A percentile compares a stretch with the other conserved stretches of the same genome.
Evolutionary conservation across 257 asterid species (phyloP).

Genomic region (Gentiana straminea): DNA sequence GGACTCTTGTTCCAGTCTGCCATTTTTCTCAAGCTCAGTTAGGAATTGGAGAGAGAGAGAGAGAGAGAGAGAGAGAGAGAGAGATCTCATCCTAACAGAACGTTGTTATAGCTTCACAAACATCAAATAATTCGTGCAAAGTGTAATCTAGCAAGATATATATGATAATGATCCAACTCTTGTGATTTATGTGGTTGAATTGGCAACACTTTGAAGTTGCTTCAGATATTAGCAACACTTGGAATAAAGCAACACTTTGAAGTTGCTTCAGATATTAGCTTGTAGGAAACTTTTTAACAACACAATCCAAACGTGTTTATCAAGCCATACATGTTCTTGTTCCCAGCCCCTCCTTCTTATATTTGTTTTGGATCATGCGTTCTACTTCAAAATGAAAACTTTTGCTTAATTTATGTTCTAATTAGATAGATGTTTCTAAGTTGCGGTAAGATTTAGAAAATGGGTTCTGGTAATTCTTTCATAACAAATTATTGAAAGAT

Average conservation of each 20-base stretch:
- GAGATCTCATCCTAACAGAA: no score
- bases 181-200: no score
- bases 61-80: no score
- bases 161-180: no score
- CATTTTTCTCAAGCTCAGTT: no score
- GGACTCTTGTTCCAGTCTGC: no score
- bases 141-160: no score
- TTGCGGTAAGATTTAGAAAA: conserved; percentile 5
- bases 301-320: conserved; percentile 6
- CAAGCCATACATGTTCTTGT: background rate
- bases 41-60: no score
- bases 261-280: conserved; percentile 39
- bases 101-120: no score
- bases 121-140: no score
- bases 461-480: conserved; percentile 52
- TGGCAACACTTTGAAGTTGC: conserved; percentile 20
- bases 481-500: conserved; percentile 21
- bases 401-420: background rate
- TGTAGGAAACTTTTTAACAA: conserved; percentile 7
- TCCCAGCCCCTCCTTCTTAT: background rate
- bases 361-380: background rate
- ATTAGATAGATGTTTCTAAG: background rate
- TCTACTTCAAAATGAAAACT: background rate
- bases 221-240: conserved; percentile 28
- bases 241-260: conserved; percentile 17